phyloP scores from a whole-genome alignment of 352 stramenopile species.

The Pythium insidiosum region DNA sequence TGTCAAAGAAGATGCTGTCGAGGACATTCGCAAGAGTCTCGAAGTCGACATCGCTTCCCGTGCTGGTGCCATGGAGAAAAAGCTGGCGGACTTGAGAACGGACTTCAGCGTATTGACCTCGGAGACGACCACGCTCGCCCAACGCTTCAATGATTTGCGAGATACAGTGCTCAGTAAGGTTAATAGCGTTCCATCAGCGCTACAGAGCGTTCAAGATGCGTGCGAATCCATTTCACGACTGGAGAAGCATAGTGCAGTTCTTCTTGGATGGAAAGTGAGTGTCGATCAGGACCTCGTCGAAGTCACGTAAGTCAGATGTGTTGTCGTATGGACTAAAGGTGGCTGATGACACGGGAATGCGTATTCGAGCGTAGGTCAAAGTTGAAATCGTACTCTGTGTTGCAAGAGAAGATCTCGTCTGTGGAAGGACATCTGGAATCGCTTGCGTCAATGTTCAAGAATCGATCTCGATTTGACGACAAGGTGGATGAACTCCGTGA shows the following conservation, averaged over 20 bases:
- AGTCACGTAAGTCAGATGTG: constrained; percentile 18
- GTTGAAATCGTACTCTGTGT: too few relatives aligned
- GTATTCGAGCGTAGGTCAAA: too few relatives aligned
- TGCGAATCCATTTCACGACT: constrained; percentile 51
- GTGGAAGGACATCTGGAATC: constrained; percentile 56
- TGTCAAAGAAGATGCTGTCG: too few relatives aligned
- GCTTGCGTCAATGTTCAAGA: constrained; percentile 28
- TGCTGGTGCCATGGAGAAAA: constrained; percentile 54
- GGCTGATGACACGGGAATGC: too few relatives aligned
- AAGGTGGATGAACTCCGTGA: constrained; percentile 49
- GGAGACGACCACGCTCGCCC: constrained; percentile 27
- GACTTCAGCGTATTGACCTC: constrained; percentile 43
- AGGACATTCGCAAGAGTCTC: constrained; percentile 36
- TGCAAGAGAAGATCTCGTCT: constrained; percentile 44
- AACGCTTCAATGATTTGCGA: constrained; percentile 43
- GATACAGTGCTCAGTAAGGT: constrained; percentile 31
- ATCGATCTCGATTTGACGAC: constrained; percentile 42
- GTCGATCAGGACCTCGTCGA: constrained; percentile 59
- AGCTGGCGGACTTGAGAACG: constrained; percentile 44
- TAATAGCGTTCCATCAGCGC: constrained; percentile 12
- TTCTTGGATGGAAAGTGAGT: constrained; percentile 53
- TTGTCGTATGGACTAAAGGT: background rate
- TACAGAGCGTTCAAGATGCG: constrained; percentile 32
- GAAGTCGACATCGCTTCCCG: constrained; percentile 53
- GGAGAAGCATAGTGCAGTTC: constrained; percentile 58